Evolutionary conservation across 106 monocot genomes (phyloP), one percentile per base, ranked within the genome.

Genomic region (Apostasia ramifera): DNA sequence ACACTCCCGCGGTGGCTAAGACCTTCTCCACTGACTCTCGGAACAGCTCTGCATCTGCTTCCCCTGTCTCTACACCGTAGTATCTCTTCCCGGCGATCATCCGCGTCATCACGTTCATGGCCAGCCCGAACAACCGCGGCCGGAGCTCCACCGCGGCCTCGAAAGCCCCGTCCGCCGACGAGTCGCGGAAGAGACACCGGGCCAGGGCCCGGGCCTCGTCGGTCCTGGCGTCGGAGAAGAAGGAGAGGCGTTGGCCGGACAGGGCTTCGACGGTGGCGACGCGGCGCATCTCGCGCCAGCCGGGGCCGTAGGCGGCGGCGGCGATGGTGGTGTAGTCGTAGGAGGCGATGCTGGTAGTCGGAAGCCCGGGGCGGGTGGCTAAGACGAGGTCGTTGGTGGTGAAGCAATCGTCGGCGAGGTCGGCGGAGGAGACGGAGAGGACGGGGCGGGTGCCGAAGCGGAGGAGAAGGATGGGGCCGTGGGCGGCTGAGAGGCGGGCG

Each of bases 31-130:
- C 74, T 47, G 66, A 59, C 56, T 70, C 57, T 63, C 42, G 8
- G 40, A 80, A 80, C 74, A 26, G 40, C 65, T 41, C 55, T 38
- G 65, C 48, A 42, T 75, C 80, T 38, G 54, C 57, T 26, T 80
- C 80, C 44, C 56, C 66, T 6, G 57, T 45, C 11, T 58, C 70
- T 47, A 64, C 67, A 0, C 53, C 68, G 56, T 59, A 73, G 44
- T 62, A 73, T 54, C 67, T 53, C 47, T 63, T 79, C 49, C 63
- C 70, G 9, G 61, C 55, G 11, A 80, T 13, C 74, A 70, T 80
- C 48, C 14, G 48, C 74, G 70, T 74, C 14, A 80, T 51, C n/a
- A 70, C 47, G 57, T 80, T 80, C 42, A 74, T 8, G 8, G 65
- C 41, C 51, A 74, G 4, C 10, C 66, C 74, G 57, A 80, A 80